Base-by-base conservation (phyloP, 345 rosid species). In the Sonneratia caseolaris region DNA sequence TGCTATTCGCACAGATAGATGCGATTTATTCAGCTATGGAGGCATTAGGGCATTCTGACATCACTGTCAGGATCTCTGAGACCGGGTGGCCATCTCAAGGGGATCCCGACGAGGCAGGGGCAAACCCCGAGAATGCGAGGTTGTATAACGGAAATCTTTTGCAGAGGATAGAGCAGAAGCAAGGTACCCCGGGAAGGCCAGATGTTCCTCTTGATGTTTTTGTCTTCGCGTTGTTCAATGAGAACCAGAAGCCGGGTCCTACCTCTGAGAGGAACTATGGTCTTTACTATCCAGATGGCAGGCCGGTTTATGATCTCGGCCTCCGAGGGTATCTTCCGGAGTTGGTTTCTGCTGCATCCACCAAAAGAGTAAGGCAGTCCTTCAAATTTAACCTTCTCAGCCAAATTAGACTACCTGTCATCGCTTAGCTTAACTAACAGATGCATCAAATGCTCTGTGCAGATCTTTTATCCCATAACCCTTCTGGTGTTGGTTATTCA, bases 1-100 rank as follows among this genome's bases (percentile, higher is more conserved):
- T 92, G 98, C 69, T 95, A 84, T 95, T 81, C 73, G 99, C 99
- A 73, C 99, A 95, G 74, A 71, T 95, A 40, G 99, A 95, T 62
- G 97, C 97, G 38, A 89, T 95, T 57, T 90, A 92, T 69, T 76
- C 89, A 0, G 99, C 99, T 1, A 92, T 95, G 27, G 82, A 81
- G 61, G 82, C 89, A 11, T 65, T 91, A 87, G 99, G 99, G 1
- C 90, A 86, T 62, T 76, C 83, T 0, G 88, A 89, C 68, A 66
- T 92, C 13, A 84, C 82, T 70, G 93, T 92, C 2, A 72, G 78
- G 84, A 73, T 96, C 37, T 92, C 99, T 0, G 99, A 96, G 80
- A 96, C 99, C 12, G 99, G 99, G 1, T 96, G 99, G 99, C 99
- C 99, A 0, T 96, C 99, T 0, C 86, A 75, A 71, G 99, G 98